Evolutionary conservation across 2,329 filamentous ascomycete species (phyloP).

Genomic region (Dactylellina haptotyla): DNA sequence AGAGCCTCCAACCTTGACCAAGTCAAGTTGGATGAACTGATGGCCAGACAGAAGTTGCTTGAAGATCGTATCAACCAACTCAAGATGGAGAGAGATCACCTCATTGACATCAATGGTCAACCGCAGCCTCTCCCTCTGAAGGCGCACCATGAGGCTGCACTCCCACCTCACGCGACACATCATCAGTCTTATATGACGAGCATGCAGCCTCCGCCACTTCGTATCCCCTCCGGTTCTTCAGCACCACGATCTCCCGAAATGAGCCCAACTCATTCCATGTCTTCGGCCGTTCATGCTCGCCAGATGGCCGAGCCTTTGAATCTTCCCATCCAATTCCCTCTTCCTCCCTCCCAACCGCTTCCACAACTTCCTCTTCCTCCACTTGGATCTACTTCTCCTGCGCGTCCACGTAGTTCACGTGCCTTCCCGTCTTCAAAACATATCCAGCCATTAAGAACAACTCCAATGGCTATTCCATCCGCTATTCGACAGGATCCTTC

Average conservation of each 20-base stretch:
- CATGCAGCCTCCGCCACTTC: slow-evolving; percentile 21
- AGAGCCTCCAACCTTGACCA: slow-evolving; percentile 47
- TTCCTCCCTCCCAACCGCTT: slow-evolving; percentile 25
- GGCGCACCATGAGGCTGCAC: slow-evolving; percentile 27
- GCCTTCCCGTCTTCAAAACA: slow-evolving; percentile 42
- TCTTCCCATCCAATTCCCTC: slow-evolving; percentile 42
- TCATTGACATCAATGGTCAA: slow-evolving; percentile 35
- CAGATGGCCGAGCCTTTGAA: slow-evolving; percentile 29
- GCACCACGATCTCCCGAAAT: slow-evolving; percentile 24
- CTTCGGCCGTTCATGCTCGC: slow-evolving; percentile 29
- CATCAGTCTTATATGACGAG: slow-evolving; percentile 9
- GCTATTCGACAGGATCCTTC: slow-evolving; percentile 32
- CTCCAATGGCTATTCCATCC: slow-evolving; percentile 42
- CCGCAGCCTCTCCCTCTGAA: slow-evolving; percentile 23
- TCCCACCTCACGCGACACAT: slow-evolving; percentile 1
- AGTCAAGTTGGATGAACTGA: slow-evolving; percentile 47
- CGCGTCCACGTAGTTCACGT: slow-evolving; percentile 27
- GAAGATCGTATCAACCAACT: slow-evolving; percentile 52
- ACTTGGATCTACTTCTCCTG: slow-evolving; percentile 10
- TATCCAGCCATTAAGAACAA: slow-evolving; percentile 46
- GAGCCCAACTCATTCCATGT: slow-evolving; percentile 27
- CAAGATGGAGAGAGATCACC: slow-evolving; percentile 44
- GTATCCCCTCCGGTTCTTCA: slow-evolving; percentile 16
- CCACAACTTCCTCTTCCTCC: slow-evolving; percentile 1
- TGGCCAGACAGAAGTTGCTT: slow-evolving; percentile 44